phyloP scores from a whole-genome alignment of 2,329 filamentous ascomycete species.

The Lecanicillium sp. region DNA sequence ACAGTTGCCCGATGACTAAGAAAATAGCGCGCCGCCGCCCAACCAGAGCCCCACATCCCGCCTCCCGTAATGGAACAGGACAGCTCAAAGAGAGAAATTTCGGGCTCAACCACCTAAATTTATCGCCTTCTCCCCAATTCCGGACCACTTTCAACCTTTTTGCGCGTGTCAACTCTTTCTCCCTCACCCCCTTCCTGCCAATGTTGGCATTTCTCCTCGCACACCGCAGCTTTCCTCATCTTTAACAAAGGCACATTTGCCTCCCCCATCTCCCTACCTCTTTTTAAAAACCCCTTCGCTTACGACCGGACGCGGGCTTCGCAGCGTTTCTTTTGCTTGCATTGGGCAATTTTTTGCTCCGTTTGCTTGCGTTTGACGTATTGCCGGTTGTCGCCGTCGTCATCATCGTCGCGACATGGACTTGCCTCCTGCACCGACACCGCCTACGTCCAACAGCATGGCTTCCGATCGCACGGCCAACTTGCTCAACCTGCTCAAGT shows the following conservation, averaged over 20 bases:
- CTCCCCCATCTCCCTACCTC: too few relatives aligned
- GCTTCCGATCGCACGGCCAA: slow-evolving; percentile 44
- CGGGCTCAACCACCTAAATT: slow-evolving; percentile 5
- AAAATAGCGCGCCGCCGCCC: too few relatives aligned
- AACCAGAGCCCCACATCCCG: too few relatives aligned
- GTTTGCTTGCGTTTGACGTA: slow-evolving; percentile 5
- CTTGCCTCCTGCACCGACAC: slow-evolving; percentile 45
- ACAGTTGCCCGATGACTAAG: too few relatives aligned
- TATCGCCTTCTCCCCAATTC: slow-evolving; percentile 7
- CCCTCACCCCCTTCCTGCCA: not conserved
- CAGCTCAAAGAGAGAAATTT: slow-evolving; percentile 6
- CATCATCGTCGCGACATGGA: slow-evolving; percentile 19
- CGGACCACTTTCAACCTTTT: not conserved
- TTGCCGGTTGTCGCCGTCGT: not conserved
- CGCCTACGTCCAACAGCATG: slow-evolving; percentile 27
- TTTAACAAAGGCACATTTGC: too few relatives aligned
- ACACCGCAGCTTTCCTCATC: too few relatives aligned
- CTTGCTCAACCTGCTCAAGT: slow-evolving; percentile 55
- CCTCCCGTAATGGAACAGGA: slow-evolving; percentile 1
- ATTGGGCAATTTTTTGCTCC: slow-evolving; percentile 6
- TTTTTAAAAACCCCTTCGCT: too few relatives aligned
- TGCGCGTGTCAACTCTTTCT: not conserved
- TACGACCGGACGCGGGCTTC: too few relatives aligned
- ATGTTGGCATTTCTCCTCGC: too few relatives aligned
- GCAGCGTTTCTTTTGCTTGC: slow-evolving; percentile 4